These are phyloP conservation scores for Mimosa pudica DNA, from an alignment of 306 rosid species.

Conservation along the genomic window DNA sequence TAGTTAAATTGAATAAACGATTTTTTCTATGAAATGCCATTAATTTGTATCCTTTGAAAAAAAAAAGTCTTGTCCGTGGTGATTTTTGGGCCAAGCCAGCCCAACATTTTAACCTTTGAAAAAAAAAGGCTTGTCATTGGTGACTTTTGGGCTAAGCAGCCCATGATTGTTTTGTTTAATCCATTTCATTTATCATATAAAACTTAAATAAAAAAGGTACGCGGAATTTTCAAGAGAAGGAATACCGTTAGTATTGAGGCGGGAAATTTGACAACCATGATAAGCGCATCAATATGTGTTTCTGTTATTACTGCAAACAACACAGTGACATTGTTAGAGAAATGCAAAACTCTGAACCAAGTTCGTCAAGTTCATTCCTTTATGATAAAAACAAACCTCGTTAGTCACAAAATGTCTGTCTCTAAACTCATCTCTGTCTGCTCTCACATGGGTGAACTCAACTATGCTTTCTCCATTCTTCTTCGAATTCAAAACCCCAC, in stretches of 20 bases:
- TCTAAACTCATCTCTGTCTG: slow-evolving; percentile 41
- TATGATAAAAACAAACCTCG: slow-evolving; percentile 57
- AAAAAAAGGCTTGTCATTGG: background rate
- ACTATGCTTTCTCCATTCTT: slow-evolving; percentile 39
- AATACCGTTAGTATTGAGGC: background rate
- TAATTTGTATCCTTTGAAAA: background rate
- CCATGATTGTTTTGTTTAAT: background rate
- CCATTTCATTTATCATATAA: background rate
- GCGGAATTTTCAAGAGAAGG: background rate
- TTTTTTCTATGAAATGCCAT: background rate
- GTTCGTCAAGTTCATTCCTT: slow-evolving; percentile 55
- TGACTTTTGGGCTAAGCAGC: background rate
- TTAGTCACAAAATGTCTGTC: slow-evolving; percentile 33
- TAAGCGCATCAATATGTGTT: slow-evolving; percentile 14
- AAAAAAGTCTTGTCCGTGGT: background rate
- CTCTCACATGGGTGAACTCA: slow-evolving; percentile 28
- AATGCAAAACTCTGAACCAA: slow-evolving; percentile 47
- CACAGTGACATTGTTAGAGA: slow-evolving; percentile 36
- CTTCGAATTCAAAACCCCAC: slow-evolving; percentile 35
- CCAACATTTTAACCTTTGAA: background rate
- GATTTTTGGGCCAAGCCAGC: background rate
- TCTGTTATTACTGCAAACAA: slow-evolving; percentile 20
- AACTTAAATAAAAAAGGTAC: background rate
- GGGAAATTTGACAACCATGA: slow-evolving; percentile 31
- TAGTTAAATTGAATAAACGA: background rate